Evolutionary conservation across 305 asterid genomes (phyloP).

Genomic region (Fraxinus nigra): DNA sequence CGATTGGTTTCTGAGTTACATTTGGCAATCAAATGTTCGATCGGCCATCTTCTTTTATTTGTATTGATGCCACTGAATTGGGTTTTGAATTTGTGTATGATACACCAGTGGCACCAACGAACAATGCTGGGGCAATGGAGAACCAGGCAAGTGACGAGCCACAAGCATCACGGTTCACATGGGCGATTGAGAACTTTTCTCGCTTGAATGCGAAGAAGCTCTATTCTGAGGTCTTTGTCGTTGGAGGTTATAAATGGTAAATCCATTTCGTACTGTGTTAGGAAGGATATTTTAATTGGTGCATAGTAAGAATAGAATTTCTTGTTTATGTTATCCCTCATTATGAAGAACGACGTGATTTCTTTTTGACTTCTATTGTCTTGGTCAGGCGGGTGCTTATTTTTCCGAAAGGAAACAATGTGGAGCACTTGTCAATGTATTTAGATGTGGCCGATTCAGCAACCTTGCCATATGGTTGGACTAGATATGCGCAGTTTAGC

Average conservation of each 20-base stretch:
- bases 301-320: not conserved
- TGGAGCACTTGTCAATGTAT: constrained; percentile 74
- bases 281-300: constrained; percentile 6
- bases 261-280: not conserved
- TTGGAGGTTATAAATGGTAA: constrained; percentile 90
- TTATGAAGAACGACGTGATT: not conserved
- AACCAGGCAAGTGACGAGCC: constrained; percentile 81
- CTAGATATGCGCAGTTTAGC: constrained; percentile 87
- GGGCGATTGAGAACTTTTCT: constrained; percentile 80
- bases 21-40: constrained; percentile 8
- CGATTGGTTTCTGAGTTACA: not conserved
- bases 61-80: not conserved
- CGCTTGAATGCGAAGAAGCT: constrained; percentile 68
- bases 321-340: not conserved
- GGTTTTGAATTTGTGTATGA: constrained; percentile 6
- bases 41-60: not conserved
- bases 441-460: constrained; percentile 80
- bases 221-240: constrained; percentile 73
- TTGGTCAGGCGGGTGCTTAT: constrained; percentile 80
- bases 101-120: constrained; percentile 45
- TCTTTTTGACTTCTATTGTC: constrained; percentile 23
- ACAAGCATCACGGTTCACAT: constrained; percentile 72
- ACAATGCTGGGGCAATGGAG: constrained; percentile 63
- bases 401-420: constrained; percentile 86
- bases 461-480: constrained; percentile 76